Percentiles rank a stretch among this genome's conserved stretches.
Evolutionary conservation across 2,329 filamentous ascomycete genomes (phyloP).

Genomic region (Colletotrichum zoysiae): DNA sequence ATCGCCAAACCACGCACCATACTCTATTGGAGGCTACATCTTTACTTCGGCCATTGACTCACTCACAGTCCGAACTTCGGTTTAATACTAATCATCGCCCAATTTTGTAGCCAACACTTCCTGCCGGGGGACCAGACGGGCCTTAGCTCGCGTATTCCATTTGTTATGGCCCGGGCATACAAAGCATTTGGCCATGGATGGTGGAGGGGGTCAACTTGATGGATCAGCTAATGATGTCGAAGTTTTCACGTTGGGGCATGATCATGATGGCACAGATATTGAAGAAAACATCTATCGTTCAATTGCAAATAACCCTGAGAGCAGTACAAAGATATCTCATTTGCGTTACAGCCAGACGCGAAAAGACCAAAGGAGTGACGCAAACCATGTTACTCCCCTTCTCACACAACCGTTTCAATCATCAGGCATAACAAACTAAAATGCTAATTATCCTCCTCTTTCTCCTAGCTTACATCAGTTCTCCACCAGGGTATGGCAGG

Average conservation of each 20-base stretch:
- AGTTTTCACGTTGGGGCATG: background rate
- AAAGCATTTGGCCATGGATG: too few species aligned
- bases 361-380: slow-evolving; percentile 37
- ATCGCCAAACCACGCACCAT: background rate
- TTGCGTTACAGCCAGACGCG: slow-evolving; percentile 14
- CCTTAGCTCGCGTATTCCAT: slow-evolving; percentile 61
- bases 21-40: slow-evolving; percentile 20
- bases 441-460: slow-evolving; percentile 38
- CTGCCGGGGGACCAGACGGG: slow-evolving; percentile 23
- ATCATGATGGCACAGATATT: background rate
- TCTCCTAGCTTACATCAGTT: slow-evolving; percentile 23
- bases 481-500: background rate
- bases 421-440: slow-evolving; percentile 35
- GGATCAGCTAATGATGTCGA: too few species aligned
- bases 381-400: slow-evolving; percentile 29
- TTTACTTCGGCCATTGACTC: slow-evolving; percentile 45
- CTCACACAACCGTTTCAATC: slow-evolving; percentile 31
- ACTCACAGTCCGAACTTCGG: slow-evolving; percentile 32
- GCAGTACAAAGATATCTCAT: slow-evolving; percentile 28
- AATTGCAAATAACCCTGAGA: slow-evolving; percentile 28
- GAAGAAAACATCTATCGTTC: slow-evolving; percentile 32
- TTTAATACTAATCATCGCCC: too few species aligned
- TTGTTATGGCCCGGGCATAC: too few species aligned
- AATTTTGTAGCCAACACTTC: background rate
- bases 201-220: too few species aligned